Evolutionary conservation across 805 yeast genomes (phyloP).

Genomic region (Pichia membranifaciens): DNA sequence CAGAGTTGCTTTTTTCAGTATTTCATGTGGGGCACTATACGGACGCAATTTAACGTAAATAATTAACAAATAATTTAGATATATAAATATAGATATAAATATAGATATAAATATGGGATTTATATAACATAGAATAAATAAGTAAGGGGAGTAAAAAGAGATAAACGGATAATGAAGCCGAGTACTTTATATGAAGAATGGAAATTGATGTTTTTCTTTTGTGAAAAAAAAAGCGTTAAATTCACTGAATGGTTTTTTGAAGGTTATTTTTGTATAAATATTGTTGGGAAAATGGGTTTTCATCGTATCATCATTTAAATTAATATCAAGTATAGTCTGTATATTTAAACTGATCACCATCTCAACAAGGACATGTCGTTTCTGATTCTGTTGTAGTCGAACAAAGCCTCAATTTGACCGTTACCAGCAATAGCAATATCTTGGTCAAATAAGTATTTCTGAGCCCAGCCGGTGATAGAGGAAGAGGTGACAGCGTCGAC

Average conservation of each 20-base stretch:
- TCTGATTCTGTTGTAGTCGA: slow-evolving; percentile 83
- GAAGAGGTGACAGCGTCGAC: slow-evolving; percentile 59
- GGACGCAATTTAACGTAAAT: not conserved
- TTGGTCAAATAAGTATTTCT: slow-evolving; percentile 71
- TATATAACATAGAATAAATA: slow-evolving; percentile 1
- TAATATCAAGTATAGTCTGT: not conserved
- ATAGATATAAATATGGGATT: not conserved
- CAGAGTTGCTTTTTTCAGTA: too few relatives aligned
- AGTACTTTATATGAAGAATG: not conserved
- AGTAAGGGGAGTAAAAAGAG: not conserved
- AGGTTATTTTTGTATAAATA: not conserved
- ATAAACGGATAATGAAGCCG: not conserved
- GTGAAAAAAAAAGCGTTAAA: slow-evolving; percentile 1
- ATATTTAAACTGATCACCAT: slow-evolving; percentile 39
- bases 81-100: not conserved
- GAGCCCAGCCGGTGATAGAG: slow-evolving; percentile 69
- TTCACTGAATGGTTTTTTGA: not conserved
- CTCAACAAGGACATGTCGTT: slow-evolving; percentile 87
- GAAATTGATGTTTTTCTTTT: not conserved
- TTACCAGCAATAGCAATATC: slow-evolving; percentile 79
- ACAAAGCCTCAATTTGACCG: slow-evolving; percentile 79
- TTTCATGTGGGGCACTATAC: too few relatives aligned
- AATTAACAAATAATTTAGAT: slow-evolving; percentile 1
- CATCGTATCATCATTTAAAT: slow-evolving; percentile 3
- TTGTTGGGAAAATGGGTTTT: not conserved